These are phyloP conservation scores for Ophiocytium majus DNA, from an alignment of 352 stramenopile species.

Conservation along the genomic window DNA sequence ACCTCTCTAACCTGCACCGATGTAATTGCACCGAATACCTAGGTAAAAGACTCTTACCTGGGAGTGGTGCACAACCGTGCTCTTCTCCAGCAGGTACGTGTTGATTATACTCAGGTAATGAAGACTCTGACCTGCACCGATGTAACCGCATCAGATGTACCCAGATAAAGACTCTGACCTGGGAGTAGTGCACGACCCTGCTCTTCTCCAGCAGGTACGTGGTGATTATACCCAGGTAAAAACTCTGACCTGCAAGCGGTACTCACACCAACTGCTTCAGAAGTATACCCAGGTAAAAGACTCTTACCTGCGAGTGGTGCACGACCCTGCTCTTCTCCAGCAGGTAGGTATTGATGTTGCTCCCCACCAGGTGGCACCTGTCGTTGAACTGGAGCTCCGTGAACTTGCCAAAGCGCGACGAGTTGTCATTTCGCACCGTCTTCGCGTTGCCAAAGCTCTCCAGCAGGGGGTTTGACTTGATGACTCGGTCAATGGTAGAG, in stretches of 20 bases:
- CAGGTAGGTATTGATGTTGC: conserved; percentile 90
- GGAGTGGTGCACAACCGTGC: conserved; percentile 86
- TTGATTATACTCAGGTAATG: no score
- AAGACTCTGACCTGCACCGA: no score
- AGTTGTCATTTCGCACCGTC: conserved; percentile 79
- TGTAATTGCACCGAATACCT: no score
- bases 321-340: conserved; percentile 91
- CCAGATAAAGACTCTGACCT: no score
- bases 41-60: no score
- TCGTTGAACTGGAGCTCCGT: conserved; percentile 90
- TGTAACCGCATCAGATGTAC: no score
- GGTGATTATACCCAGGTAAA: no score
- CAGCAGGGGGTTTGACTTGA: conserved; percentile 90
- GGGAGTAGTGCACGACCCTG: conserved; percentile 84
- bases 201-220: conserved; percentile 94
- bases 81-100: conserved; percentile 93
- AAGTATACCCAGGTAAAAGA: background rate
- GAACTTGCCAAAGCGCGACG: conserved; percentile 89
- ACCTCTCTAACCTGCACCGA: no score
- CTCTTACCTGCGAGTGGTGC: conserved; percentile 79
- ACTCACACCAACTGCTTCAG: no score
- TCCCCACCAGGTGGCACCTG: conserved; percentile 71
- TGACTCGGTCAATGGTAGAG: conserved; percentile 55
- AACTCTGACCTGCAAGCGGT: no score
- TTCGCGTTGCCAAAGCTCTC: conserved; percentile 97